Percentiles rank a stretch among this genome's conserved stretches.
phyloP scores from a whole-genome alignment of 768 basidiomycete species.

The Lactarius indigo region DNA sequence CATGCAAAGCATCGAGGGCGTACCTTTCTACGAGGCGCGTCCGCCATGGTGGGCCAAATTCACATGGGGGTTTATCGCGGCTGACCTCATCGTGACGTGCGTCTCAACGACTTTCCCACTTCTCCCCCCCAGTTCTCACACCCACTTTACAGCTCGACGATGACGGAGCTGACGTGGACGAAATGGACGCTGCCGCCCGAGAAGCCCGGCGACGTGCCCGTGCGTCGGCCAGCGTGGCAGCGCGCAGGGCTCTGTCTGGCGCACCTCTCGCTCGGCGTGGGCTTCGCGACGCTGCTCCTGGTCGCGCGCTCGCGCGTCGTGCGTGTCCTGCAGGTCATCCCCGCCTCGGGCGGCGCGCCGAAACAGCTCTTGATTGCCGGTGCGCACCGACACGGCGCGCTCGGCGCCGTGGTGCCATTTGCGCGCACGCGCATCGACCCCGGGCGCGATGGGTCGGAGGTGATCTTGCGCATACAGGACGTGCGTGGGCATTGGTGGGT shows the following conservation, averaged over 20 bases:
- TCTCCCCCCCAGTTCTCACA: neutral
- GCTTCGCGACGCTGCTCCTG: constrained; percentile 22
- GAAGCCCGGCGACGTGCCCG: constrained; percentile 13
- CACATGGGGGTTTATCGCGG: constrained; percentile 25
- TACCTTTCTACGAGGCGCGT: constrained; percentile 20
- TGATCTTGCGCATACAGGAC: constrained; percentile 22
- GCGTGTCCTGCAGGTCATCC: constrained; percentile 22
- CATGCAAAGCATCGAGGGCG: constrained; percentile 1
- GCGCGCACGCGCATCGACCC: constrained; percentile 16
- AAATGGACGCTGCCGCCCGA: constrained; percentile 21
- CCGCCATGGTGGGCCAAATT: constrained; percentile 23
- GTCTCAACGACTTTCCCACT: neutral
- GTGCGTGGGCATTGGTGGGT: constrained; percentile 27
- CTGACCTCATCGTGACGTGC: constrained; percentile 26
- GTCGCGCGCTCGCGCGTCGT: constrained; percentile 25
- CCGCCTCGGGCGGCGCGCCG: constrained; percentile 8
- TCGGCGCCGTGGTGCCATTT: constrained; percentile 23
- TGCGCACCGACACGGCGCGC: constrained; percentile 9
- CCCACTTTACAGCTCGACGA: constrained; percentile 16
- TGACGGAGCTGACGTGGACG: constrained; percentile 27
- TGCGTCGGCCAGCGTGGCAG: constrained; percentile 22
- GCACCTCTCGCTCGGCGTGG: constrained; percentile 21
- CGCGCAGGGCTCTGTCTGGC: constrained; percentile 21
- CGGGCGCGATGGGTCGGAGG: constrained; percentile 25
- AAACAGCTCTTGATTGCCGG: constrained; percentile 21